Evolutionary conservation across 2,329 filamentous ascomycete species (phyloP).

Genomic region (Aphanocladium album): DNA sequence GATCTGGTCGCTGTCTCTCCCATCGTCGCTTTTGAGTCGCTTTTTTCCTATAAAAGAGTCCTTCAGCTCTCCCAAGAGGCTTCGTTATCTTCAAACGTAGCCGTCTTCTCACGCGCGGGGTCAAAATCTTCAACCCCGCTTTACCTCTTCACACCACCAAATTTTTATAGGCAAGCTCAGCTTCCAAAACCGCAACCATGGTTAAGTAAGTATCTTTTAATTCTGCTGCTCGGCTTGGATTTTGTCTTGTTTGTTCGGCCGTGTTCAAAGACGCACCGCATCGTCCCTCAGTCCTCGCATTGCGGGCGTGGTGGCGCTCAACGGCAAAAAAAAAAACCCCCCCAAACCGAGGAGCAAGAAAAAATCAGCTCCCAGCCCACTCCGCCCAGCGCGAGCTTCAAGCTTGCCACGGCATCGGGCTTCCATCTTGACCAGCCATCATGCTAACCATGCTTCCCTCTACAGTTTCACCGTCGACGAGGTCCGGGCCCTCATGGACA

Average conservation of each 20-base stretch:
- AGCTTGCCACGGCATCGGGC: background rate
- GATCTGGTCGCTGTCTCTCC: constrained; percentile 34
- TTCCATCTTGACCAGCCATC: background rate
- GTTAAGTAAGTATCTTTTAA: constrained; percentile 77
- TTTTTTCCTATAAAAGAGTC: constrained; percentile 14
- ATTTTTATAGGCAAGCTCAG: constrained; percentile 36
- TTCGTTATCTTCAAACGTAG: constrained; percentile 11
- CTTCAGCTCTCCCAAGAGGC: constrained; percentile 12
- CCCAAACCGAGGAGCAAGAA: constrained; percentile 1
- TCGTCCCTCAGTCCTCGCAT: background rate
- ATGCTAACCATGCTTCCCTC: constrained; percentile 15
- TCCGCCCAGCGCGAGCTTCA: background rate
- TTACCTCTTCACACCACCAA: constrained; percentile 30
- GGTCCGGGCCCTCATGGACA: constrained; percentile 75
- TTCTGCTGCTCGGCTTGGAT: constrained; percentile 1
- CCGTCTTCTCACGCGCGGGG: constrained; percentile 11
- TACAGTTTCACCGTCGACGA: constrained; percentile 96
- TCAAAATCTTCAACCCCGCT: constrained; percentile 42
- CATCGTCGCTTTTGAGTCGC: constrained; percentile 28
- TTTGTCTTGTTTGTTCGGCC: background rate
- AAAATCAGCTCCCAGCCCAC: background rate
- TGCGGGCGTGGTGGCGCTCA: background rate
- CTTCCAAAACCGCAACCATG: constrained; percentile 86
- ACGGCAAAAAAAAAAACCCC: background rate
- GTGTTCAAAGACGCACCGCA: background rate